phyloP scores from a whole-genome alignment of 495 filamentous ascomycete genomes.

The Aspergillus heteromorphus region DNA sequence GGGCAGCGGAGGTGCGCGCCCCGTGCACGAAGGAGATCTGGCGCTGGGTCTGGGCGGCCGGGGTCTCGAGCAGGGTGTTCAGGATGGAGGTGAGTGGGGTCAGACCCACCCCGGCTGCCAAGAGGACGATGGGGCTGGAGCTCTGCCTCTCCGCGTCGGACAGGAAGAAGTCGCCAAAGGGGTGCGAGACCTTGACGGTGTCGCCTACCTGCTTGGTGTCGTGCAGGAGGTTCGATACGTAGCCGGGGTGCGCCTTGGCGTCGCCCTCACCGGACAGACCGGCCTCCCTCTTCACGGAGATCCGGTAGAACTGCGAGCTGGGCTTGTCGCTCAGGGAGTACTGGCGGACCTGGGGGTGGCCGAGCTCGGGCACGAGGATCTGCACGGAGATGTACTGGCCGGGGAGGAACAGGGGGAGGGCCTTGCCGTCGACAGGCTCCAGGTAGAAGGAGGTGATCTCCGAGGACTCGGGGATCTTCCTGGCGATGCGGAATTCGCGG shows the following conservation, averaged over 20 bases:
- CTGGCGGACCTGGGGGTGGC: constrained; percentile 60
- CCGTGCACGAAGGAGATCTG: constrained; percentile 60
- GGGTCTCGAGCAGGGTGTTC: constrained; percentile 47
- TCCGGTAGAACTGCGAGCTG: constrained; percentile 55
- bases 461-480: constrained; percentile 56
- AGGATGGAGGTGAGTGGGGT: constrained; percentile 65
- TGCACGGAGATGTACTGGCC: constrained; percentile 68
- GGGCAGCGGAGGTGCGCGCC: constrained; percentile 38
- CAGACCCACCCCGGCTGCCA: constrained; percentile 66
- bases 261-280: constrained; percentile 40
- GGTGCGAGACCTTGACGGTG: constrained; percentile 58
- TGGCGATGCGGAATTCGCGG: constrained; percentile 60
- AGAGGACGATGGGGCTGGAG: constrained; percentile 53
- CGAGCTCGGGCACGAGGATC: constrained; percentile 50
- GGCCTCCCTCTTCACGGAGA: constrained; percentile 63
- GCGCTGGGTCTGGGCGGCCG: constrained; percentile 22
- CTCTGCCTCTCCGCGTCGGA: constrained; percentile 21
- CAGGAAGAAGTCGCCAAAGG: constrained; percentile 66
- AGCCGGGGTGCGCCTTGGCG: constrained; percentile 49
- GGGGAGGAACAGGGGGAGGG: constrained; percentile 56
- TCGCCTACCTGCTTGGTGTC: constrained; percentile 54
- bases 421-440: constrained; percentile 54
- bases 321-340: constrained; percentile 67
- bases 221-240: constrained; percentile 67
- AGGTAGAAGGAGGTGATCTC: constrained; percentile 71